These are phyloP conservation scores for Pseudogymnoascus sp. DNA, from an alignment of 2,329 filamentous ascomycete genomes.

Conservation along the genomic window DNA sequence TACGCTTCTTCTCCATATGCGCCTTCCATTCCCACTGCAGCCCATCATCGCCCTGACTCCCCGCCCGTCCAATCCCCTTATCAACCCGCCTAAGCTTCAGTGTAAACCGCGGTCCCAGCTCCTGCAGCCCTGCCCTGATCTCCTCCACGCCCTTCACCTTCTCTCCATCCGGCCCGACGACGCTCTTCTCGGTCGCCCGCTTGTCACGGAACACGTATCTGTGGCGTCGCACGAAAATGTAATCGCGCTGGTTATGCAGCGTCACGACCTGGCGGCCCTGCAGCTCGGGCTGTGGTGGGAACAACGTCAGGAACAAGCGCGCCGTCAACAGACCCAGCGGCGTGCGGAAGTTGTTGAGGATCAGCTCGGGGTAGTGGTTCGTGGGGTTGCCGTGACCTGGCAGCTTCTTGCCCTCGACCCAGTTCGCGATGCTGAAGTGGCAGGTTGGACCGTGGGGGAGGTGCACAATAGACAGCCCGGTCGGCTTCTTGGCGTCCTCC, in stretches of 20 bases:
- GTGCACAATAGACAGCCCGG: constrained; percentile 75
- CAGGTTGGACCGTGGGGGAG: constrained; percentile 82
- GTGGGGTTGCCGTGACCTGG: constrained; percentile 85
- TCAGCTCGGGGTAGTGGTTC: constrained; percentile 80
- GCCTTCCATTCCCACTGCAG: constrained; percentile 90
- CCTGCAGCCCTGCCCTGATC: constrained; percentile 81
- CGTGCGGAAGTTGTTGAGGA: constrained; percentile 92
- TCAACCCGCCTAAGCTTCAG: constrained; percentile 87
- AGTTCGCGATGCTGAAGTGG: constrained; percentile 86
- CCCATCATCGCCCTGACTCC: constrained; percentile 45
- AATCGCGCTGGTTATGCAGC: constrained; percentile 90
- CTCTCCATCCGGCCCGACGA: constrained; percentile 74
- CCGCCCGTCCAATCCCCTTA: constrained; percentile 69
- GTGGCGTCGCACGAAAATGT: constrained; percentile 86
- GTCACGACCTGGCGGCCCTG: constrained; percentile 85
- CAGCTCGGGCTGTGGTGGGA: constrained; percentile 75
- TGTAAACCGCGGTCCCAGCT: constrained; percentile 76
- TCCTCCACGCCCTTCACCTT: constrained; percentile 77
- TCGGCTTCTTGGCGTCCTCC: constrained; percentile 81
- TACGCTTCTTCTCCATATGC: constrained; percentile 87
- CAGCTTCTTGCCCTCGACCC: constrained; percentile 79
- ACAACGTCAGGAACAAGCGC: constrained; percentile 72
- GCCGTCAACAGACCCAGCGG: constrained; percentile 83
- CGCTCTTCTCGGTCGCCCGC: constrained; percentile 75
- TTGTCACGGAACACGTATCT: constrained; percentile 92